Conservation (phyloP, 2,329 filamentous ascomycete genomes). For the Apiospora marii region DNA sequence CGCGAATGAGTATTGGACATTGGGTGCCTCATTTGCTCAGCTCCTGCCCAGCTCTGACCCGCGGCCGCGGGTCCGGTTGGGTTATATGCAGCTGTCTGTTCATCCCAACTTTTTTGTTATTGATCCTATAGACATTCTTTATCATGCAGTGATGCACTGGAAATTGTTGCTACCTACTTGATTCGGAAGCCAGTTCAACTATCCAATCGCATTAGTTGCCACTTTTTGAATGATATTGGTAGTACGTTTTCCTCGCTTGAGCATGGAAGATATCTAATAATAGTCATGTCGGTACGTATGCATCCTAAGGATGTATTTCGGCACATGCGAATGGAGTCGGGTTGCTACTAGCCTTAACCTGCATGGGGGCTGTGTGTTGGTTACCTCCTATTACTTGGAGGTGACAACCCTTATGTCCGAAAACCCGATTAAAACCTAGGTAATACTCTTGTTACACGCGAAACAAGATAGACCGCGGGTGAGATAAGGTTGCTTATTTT, state of each 20-base stretch:
- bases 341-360: neutral
- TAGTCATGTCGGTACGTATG: neutral
- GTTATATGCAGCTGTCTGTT: neutral
- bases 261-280: neutral
- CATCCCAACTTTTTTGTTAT: neutral
- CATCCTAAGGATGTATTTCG: neutral
- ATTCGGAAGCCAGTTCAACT: neutral
- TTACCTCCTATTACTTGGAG: conserved; percentile 4
- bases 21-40: conserved; percentile 15
- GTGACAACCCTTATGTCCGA: neutral
- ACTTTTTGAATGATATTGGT: neutral
- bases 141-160: neutral
- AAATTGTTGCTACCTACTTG: neutral
- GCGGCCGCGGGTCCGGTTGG: neutral
- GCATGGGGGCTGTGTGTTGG: conserved; percentile 13
- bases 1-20: neutral
- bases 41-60: neutral
- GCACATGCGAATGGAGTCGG: neutral
- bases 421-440: neutral
- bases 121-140: neutral
- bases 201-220: no score
- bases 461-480: neutral
- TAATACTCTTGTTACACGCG: neutral
- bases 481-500: neutral
- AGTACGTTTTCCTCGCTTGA: no score